Percentiles rank a stretch among this genome's conserved stretches.
Evolutionary conservation across 805 yeast species (phyloP).

Genomic region (Lipomyces mesembrius): DNA sequence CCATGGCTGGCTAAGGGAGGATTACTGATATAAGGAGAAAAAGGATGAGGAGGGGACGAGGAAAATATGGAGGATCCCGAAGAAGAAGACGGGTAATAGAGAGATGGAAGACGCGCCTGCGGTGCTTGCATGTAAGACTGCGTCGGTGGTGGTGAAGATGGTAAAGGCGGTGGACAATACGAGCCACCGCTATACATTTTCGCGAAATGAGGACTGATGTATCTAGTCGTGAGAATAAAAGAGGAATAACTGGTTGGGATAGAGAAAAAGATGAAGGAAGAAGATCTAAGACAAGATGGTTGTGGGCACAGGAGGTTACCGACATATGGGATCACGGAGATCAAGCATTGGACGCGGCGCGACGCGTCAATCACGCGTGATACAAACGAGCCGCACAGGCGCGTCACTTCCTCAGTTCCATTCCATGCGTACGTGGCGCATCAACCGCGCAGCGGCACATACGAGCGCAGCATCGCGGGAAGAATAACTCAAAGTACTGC

Average conservation of each 20-base stretch:
- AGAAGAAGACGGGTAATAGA: constrained; percentile 1
- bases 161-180: constrained; percentile 20
- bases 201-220: neutral
- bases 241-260: neutral
- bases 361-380: neutral
- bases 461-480: neutral
- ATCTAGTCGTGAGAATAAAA: neutral
- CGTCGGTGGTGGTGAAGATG: constrained; percentile 33
- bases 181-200: constrained; percentile 19
- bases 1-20: neutral
- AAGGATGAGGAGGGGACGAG: constrained; percentile 24
- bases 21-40: constrained; percentile 13
- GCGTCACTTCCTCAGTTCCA: too few relatives aligned
- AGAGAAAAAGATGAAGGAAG: neutral
- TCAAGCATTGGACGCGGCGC: neutral
- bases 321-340: neutral
- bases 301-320: neutral
- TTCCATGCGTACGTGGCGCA: neutral
- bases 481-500: neutral
- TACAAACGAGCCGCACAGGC: neutral
- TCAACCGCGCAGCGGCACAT: too few relatives aligned
- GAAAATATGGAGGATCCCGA: constrained; percentile 22
- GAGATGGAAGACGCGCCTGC: constrained; percentile 14
- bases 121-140: constrained; percentile 14
- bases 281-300: neutral